Conservation (phyloP, 768 basidiomycete genomes). For the Pleurotus tuoliensis region DNA sequence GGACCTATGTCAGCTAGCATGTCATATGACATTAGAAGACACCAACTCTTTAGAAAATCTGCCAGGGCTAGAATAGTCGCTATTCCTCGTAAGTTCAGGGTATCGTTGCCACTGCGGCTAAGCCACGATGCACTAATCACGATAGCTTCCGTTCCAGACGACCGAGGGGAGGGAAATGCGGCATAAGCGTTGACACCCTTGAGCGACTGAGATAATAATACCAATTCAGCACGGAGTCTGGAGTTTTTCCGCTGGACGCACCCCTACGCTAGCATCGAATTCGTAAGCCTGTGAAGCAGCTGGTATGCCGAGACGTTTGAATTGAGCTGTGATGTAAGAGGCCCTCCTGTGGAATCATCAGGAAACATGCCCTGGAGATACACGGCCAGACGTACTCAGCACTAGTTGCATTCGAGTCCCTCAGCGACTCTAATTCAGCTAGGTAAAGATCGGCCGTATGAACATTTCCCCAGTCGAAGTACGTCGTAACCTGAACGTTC, state of each 20-base stretch:
- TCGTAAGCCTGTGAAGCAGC: constrained; percentile 67
- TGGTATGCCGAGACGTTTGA: constrained; percentile 70
- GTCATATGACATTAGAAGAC: neutral
- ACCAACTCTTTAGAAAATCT: constrained; percentile 73
- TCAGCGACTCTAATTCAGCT: constrained; percentile 58
- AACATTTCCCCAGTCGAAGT: constrained; percentile 92
- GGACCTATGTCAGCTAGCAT: constrained; percentile 2
- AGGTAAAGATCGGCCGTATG: constrained; percentile 82
- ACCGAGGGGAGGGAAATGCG: constrained; percentile 75
- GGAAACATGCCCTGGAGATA: constrained; percentile 3
- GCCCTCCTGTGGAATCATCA: constrained; percentile 51
- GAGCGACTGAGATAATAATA: constrained; percentile 33
- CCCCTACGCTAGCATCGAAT: constrained; percentile 49
- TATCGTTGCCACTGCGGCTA: constrained; percentile 53
- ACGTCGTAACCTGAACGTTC: constrained; percentile 70
- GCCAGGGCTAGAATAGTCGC: constrained; percentile 86
- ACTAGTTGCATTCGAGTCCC: constrained; percentile 60
- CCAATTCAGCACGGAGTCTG: constrained; percentile 3
- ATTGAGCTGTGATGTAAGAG: constrained; percentile 54
- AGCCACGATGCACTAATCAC: constrained; percentile 90
- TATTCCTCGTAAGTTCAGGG: constrained; percentile 81
- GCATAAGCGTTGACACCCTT: constrained; percentile 83
- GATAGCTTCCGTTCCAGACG: constrained; percentile 92
- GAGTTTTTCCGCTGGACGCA: constrained; percentile 29
- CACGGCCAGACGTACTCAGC: constrained; percentile 53